Evolutionary conservation across 2,329 filamentous ascomycete genomes (phyloP).

Genomic region (Xylariaceae sp.): DNA sequence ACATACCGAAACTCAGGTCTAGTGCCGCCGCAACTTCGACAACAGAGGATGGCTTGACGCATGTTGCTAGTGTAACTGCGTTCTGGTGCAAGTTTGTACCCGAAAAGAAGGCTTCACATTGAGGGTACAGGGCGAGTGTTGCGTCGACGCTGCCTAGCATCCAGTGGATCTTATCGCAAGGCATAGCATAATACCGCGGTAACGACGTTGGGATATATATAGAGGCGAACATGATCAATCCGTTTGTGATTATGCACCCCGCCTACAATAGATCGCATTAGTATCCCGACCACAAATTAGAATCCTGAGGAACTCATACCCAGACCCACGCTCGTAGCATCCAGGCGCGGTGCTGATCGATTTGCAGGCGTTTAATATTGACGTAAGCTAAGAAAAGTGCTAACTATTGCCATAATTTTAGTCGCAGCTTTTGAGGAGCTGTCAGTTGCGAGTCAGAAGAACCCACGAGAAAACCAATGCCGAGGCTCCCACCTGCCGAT

Average conservation of each 20-base stretch:
- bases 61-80: conserved; percentile 34
- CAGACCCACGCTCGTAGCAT: conserved; percentile 59
- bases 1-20: conserved; percentile 49
- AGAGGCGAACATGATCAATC: conserved; percentile 46
- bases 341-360: conserved; percentile 63
- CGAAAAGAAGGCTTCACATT: conserved; percentile 40
- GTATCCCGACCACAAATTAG: no score
- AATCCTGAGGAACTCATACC: conserved; percentile 27
- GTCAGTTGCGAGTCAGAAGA: no score
- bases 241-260: conserved; percentile 50
- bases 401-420: no score
- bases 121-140: conserved; percentile 37
- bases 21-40: conserved; percentile 41
- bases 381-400: conserved; percentile 47
- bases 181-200: conserved; percentile 27
- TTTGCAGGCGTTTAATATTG: conserved; percentile 58
- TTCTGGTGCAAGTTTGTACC: conserved; percentile 23
- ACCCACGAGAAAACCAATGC: conserved; percentile 41
- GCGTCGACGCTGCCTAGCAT: conserved; percentile 33
- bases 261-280: conserved; percentile 29
- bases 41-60: conserved; percentile 26
- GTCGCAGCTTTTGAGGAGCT: no score
- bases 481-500: conserved; percentile 43
- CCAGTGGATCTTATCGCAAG: conserved; percentile 49
- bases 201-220: conserved; percentile 9